Evolutionary conservation across 139 green algal genomes (phyloP), one percentile per base, ranked within the genome.

Genomic region (Axilococcus clingmanii): DNA sequence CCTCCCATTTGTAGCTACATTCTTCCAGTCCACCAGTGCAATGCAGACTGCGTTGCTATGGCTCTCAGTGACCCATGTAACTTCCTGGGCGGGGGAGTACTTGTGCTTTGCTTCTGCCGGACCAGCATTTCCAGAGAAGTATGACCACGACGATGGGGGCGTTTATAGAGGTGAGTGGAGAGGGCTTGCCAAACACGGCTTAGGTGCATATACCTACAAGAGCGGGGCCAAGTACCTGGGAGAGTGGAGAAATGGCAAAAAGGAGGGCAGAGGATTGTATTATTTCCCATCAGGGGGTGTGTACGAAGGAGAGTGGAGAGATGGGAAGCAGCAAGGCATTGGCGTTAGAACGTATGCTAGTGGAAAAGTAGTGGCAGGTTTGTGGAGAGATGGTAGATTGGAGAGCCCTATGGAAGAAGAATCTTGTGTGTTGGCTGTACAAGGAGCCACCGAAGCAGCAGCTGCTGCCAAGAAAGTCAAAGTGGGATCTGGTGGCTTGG

Each of bases 261-360:
- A 90, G 52, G 68, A 83, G 38, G 84, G 84, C 14, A 49, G 75
- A 0, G 84, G 84, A 16, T 73, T 91, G 28, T 94, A 90, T 60
- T 70, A 62, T 48, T 94, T 76, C 63, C 71, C 77, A 7, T 86
- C 85, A 63, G 83, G 82, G 22, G 84, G 80, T 11, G 59, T 71
- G 30, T 91, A 91, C 36, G 79, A 90, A 63, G 84, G 84, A 37
- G 84, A 92, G 66, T 94, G 82, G 82, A 38, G 62, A 0, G 40
- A 24, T 24, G 84, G 84, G 1, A 62, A 55, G 4, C 74, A 79
- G 68, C 64, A 66, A 14, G 84, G 84, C 12, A 46, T 81, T 6
- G 83, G 84, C 4, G 65, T 88, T 24, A 49, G 84, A 33, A 86
- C 81, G 1, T 78, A 79, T 55, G 71, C 66, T 57, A 76, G 49